Percentiles rank a stretch among this genome's conserved stretches.
phyloP scores from a whole-genome alignment of 2,329 filamentous ascomycete genomes.

The Emmonsia crescens region DNA sequence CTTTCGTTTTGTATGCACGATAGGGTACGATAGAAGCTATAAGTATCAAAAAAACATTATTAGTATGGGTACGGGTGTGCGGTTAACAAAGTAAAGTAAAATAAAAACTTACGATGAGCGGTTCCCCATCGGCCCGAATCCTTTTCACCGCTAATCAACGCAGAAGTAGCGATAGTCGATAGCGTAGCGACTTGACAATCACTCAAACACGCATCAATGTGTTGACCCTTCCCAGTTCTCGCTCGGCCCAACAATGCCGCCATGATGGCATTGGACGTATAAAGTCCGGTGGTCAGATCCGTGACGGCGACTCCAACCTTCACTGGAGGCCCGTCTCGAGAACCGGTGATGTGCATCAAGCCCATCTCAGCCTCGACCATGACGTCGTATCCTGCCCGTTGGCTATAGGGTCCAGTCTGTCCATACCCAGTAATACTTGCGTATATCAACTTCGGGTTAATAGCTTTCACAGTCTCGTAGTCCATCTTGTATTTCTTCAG shows the following conservation, averaged over 20 bases:
- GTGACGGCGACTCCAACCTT: slow-evolving; percentile 97
- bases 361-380: slow-evolving; percentile 99
- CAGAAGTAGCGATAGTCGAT: slow-evolving; percentile 90
- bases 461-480: slow-evolving; percentile 64
- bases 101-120: slow-evolving; percentile 60
- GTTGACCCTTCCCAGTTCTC: slow-evolving; percentile 70
- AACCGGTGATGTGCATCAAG: slow-evolving; percentile 95
- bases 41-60: not conserved
- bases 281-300: slow-evolving; percentile 87
- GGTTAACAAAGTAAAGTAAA: not conserved
- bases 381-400: slow-evolving; percentile 89
- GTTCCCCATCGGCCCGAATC: slow-evolving; percentile 92
- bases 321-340: slow-evolving; percentile 76
- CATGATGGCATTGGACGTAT: slow-evolving; percentile 93
- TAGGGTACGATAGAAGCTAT: slow-evolving; percentile 91
- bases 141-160: slow-evolving; percentile 73
- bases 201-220: slow-evolving; percentile 81
- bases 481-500: slow-evolving; percentile 87
- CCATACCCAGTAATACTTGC: slow-evolving; percentile 96
- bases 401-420: slow-evolving; percentile 81
- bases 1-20: slow-evolving; percentile 59
- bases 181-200: slow-evolving; percentile 93
- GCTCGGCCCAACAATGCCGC: slow-evolving; percentile 71
- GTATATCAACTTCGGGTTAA: slow-evolving; percentile 84
- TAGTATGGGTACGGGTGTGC: not conserved